Evolutionary conservation across 495 filamentous ascomycete species (phyloP).

Genomic region (Penicillium cosmopolitanum): DNA sequence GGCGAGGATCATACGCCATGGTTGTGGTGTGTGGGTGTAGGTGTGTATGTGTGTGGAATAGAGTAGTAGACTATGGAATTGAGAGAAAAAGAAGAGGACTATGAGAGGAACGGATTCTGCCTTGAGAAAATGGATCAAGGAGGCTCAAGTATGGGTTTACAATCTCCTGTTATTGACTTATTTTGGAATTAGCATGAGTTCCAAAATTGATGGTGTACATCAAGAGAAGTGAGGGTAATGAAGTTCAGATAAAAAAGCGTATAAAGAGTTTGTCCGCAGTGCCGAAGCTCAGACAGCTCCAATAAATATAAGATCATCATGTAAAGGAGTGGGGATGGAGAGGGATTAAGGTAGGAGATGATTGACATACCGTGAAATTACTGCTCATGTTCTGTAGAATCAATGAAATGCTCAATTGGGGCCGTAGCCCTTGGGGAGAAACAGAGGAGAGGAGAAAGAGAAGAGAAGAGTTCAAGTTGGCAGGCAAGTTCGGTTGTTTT

Average conservation of each 20-base stretch:
- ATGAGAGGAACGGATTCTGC: constrained; percentile 11
- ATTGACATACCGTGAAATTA: constrained; percentile 42
- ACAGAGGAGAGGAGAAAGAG: constrained; percentile 24
- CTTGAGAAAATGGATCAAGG: constrained; percentile 31
- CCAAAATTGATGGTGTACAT: constrained; percentile 10
- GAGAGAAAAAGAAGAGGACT: constrained; percentile 16
- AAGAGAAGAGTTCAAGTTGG: background rate
- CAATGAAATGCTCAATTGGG: constrained; percentile 24
- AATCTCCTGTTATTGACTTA: constrained; percentile 40
- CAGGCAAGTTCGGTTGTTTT: constrained; percentile 21
- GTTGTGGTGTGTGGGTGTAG: constrained; percentile 9
- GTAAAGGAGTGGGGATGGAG: background rate
- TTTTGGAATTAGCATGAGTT: constrained; percentile 28
- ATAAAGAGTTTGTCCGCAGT: constrained; percentile 56
- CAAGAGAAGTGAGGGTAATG: constrained; percentile 10
- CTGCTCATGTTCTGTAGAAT: constrained; percentile 35
- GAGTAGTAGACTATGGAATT: constrained; percentile 18
- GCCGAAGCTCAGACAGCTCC: constrained; percentile 91
- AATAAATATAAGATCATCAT: constrained; percentile 79
- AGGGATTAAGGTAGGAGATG: constrained; percentile 10
- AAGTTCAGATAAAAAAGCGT: constrained; percentile 49
- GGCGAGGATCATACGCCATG: constrained; percentile 62
- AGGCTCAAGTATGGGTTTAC: constrained; percentile 47
- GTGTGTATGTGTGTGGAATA: background rate
- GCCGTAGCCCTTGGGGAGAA: constrained; percentile 41